Conservation (phyloP, 495 filamentous ascomycete species). For the Immersiella caudata region DNA sequence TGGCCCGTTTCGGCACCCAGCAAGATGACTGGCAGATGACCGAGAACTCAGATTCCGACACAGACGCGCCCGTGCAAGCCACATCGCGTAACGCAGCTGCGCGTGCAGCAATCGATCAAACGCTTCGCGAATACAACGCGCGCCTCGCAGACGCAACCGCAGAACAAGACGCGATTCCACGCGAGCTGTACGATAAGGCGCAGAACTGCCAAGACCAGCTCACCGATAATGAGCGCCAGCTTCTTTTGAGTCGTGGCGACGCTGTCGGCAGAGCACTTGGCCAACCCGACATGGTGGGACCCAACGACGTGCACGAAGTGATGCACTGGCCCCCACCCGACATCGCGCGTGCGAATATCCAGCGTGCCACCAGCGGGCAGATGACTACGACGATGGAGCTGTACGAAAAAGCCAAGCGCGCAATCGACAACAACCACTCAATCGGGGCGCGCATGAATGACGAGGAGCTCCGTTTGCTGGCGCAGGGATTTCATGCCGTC, state of each 20-base stretch:
- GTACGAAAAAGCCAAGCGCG: constrained; percentile 13
- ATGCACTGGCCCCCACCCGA: background rate
- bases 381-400: constrained; percentile 15
- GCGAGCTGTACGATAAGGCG: constrained; percentile 17
- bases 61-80: background rate
- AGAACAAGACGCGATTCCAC: background rate
- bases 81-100: too few species aligned
- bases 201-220: constrained; percentile 13
- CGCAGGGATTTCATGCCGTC: background rate
- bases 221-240: constrained; percentile 9
- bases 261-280: background rate
- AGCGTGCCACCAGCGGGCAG: constrained; percentile 12
- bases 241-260: background rate
- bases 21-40: background rate
- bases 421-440: background rate
- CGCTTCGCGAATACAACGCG: background rate
- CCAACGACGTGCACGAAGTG: background rate
- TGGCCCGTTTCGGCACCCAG: background rate
- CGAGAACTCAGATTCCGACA: background rate
- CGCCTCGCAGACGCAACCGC: background rate
- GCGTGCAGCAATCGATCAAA: too few species aligned
- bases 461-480: constrained; percentile 4
- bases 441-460: constrained; percentile 3
- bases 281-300: background rate
- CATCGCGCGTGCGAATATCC: constrained; percentile 14